Base-by-base conservation (phyloP, 2,329 filamentous ascomycete genomes). In the Fonsecaea multimorphosa region DNA sequence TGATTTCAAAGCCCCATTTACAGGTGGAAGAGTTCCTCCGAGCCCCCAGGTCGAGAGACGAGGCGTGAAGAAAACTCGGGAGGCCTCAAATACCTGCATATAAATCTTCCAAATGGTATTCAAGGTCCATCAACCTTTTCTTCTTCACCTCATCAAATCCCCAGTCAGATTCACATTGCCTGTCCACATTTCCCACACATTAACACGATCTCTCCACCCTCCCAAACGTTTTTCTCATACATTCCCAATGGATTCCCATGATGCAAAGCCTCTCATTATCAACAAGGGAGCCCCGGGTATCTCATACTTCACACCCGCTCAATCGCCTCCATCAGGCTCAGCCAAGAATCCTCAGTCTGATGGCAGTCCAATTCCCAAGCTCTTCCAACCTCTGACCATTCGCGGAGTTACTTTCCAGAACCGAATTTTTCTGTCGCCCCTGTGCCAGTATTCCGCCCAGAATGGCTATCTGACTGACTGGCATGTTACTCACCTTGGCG, bases 401-500 rank as follows among this genome's bases (percentile, higher is more conserved):
- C 75, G 79, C 19, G 75, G 74, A 12, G 69, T 87, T n/a, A 86
- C 84, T 0, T 80, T 91, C n/a, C 87, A 87, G 69, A 91, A 90
- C 76, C 85, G 88, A 70, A 87, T 90, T 69, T 84, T 86, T 70
- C 79, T 89, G 11, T 84, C 86, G 1, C 87, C 87, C 0, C 78
- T 90, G 3, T 90, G 88, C 76, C 88, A 90, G 75, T 91, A 91
- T 78, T 86, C 83, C 6, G 85, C 87, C 14, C 74, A 88, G 52
- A 84, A 90, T 74, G 88, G 93, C 44, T 90, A 94, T 77, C 81
- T 89, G 69, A 93, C 90, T 1, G 85, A 90, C 75, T 97, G 88
- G 85, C 92, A 97, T 77, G 81, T 94, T 57, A 88, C 92, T 16
- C 93, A 96, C 74, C 83, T 94, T 29, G 91, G 92, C 63, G 89